Percentiles rank a stretch among this genome's conserved stretches.
phyloP scores from a whole-genome alignment of 2,329 filamentous ascomycete species.

The Sclerotinia sclerotiorum region DNA sequence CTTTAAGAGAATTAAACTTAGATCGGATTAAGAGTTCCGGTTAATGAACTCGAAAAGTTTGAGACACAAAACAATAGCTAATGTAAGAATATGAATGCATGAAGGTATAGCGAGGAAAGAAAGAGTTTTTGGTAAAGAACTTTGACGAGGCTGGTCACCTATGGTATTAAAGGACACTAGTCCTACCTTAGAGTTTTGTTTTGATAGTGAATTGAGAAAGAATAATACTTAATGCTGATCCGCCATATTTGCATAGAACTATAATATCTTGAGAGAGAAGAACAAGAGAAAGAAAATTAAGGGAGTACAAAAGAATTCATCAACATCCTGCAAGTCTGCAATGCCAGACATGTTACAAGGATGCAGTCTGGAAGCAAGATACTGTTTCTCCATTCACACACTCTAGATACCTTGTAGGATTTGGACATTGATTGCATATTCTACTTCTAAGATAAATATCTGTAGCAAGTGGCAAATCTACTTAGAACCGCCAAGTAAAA shows the following conservation, averaged over 20 bases:
- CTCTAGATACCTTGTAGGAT: not conserved
- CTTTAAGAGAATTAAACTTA: not conserved
- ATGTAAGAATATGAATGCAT: not conserved
- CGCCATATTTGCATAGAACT: not conserved
- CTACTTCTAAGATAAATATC: not conserved
- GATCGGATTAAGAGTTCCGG: not conserved
- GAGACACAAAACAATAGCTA: not conserved
- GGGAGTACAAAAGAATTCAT: not conserved
- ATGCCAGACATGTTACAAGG: not conserved
- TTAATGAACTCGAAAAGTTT: not conserved
- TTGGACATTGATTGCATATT: not conserved
- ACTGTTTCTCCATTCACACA: not conserved
- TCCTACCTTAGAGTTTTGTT: not conserved
- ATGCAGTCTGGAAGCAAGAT: not conserved
- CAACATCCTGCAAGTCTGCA: not conserved
- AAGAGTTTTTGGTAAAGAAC: not conserved
- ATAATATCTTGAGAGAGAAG: not conserved
- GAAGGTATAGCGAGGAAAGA: not conserved
- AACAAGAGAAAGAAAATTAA: not conserved
- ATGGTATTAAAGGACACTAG: not conserved
- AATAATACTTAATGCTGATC: no score
- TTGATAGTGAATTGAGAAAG: not conserved
- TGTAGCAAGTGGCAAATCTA: not conserved
- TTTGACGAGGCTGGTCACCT: not conserved
- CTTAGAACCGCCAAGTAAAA: not conserved